Base-by-base conservation (phyloP, 805 yeast species). In the Cyberlindnera galapagoensis region DNA sequence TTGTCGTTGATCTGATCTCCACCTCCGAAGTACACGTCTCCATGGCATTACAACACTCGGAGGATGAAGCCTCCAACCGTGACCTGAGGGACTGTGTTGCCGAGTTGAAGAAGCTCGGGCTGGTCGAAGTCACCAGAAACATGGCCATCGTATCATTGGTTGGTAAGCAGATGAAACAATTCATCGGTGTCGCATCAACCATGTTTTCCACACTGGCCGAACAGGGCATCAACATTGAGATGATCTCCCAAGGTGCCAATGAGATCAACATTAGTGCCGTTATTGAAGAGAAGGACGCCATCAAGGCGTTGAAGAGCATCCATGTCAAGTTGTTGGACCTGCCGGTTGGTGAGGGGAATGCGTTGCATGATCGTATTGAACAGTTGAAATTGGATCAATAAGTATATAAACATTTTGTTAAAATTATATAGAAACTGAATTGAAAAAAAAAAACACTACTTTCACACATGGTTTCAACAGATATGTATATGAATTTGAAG, bases 1-100 rank as follows among this genome's bases (percentile, higher is more conserved):
- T 90, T 31, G 97, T 90, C 30, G 97, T 92, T 26, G 98, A 92
- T 60, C 74, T 92, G 52, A 90, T 92, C 50, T 86, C 96, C 28
- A 92, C 98, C 4, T 86, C 97, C 1, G 97, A 92, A 59, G 98
- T 92, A 9, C 97, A 92, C 54, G 95, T 92, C 18, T 90, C 97
- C 12, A 90, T 92, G 97, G 98, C 98, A 4, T 67, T 92, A 44
- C 94, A 86, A 44, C 76, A 80, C 39, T 78, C 78, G 26, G 68
- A 67, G 19, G 71, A 76, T 24, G 88, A 80, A 38, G 79, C 78
- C 15, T 50, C 61, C 18, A 55, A 62, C 32, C 60, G 62, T 31
- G 67, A 73, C 11, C 65, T 88, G 45, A 72, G 77, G 36, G 69
- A 68, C 31, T 96, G 97, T 1, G 71, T 87, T 29, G 74, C 69